A percentile compares a stretch with the other conserved stretches of the same genome.
These are phyloP conservation scores for Austroboletus rostrupii DNA, from an alignment of 1,284 basidiomycete genomes.

Conservation along the genomic window DNA sequence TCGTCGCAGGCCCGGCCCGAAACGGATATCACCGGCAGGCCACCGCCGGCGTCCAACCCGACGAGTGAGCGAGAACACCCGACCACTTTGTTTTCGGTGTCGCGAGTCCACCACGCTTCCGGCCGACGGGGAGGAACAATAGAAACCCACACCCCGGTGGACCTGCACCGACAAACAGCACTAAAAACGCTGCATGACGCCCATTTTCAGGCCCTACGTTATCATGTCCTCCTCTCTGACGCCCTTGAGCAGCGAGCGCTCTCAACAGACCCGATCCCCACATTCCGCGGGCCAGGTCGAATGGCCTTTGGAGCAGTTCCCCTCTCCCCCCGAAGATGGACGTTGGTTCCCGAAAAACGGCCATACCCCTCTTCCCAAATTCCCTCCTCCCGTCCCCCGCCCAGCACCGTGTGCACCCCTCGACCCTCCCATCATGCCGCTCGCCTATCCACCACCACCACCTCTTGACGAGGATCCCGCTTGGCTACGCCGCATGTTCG, in stretches of 20 bases:
- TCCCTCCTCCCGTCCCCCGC: conserved; percentile 11
- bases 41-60: too few species aligned
- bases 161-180: too few species aligned
- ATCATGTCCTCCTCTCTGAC: conserved; percentile 4
- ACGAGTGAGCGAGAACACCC: too few species aligned
- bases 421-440: conserved; percentile 23
- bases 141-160: too few species aligned
- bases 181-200: too few species aligned
- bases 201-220: too few species aligned
- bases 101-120: too few species aligned
- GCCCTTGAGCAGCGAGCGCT: conserved; percentile 1
- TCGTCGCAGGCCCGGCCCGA: too few species aligned
- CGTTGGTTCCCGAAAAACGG: conserved; percentile 20
- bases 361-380: conserved; percentile 19
- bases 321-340: conserved; percentile 25
- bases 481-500: conserved; percentile 26
- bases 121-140: too few species aligned
- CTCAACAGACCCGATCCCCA: background rate
- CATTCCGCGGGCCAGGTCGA: background rate
- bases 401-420: conserved; percentile 13
- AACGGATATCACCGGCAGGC: too few species aligned
- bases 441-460: conserved; percentile 24
- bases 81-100: too few species aligned
- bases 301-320: conserved; percentile 29
- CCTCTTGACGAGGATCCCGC: conserved; percentile 22